A percentile compares a stretch with the other conserved stretches of the same genome.
These are phyloP conservation scores for Starmerella ratchasimensis DNA, from an alignment of 805 yeast species.

Conservation along the genomic window DNA sequence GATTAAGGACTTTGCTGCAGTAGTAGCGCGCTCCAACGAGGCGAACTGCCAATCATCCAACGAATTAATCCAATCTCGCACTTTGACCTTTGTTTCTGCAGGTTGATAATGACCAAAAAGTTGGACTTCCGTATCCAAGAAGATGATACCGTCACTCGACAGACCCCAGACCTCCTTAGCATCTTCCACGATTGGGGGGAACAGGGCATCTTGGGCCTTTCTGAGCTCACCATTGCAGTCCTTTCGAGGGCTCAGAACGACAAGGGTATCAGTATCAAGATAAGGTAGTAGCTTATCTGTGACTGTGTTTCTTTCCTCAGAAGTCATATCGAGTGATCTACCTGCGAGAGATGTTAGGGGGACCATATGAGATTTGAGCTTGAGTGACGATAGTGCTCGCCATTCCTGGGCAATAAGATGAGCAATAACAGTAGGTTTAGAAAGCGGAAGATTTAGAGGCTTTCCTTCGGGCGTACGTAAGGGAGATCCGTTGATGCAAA, in stretches of 20 bases:
- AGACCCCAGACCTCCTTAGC: conserved; percentile 44
- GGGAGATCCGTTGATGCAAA: conserved; percentile 62
- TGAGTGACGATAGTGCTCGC: conserved; percentile 50
- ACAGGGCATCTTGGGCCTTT: conserved; percentile 61
- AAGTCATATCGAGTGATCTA: conserved; percentile 65
- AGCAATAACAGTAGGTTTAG: conserved; percentile 40
- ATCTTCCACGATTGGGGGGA: conserved; percentile 57
- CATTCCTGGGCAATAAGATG: conserved; percentile 75
- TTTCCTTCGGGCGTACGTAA: conserved; percentile 76
- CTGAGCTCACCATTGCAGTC: conserved; percentile 81
- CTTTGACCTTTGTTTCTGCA: conserved; percentile 45
- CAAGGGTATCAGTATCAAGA: conserved; percentile 84
- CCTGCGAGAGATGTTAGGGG: conserved; percentile 83
- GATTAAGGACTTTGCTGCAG: conserved; percentile 73
- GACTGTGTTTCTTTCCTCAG: conserved; percentile 44
- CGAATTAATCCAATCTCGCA: conserved; percentile 45
- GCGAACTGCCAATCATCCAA: conserved; percentile 67
- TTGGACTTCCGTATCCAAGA: conserved; percentile 71
- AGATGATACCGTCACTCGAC: conserved; percentile 30
- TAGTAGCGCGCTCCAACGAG: conserved; percentile 79
- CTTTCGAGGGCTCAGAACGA: conserved; percentile 64
- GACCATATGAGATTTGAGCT: conserved; percentile 60
- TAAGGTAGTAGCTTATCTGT: conserved; percentile 56
- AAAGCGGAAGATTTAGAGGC: conserved; percentile 47
- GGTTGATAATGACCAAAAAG: conserved; percentile 68